These are phyloP conservation scores for Turnera subulata DNA, from an alignment of 345 rosid genomes.

Conservation along the genomic window DNA sequence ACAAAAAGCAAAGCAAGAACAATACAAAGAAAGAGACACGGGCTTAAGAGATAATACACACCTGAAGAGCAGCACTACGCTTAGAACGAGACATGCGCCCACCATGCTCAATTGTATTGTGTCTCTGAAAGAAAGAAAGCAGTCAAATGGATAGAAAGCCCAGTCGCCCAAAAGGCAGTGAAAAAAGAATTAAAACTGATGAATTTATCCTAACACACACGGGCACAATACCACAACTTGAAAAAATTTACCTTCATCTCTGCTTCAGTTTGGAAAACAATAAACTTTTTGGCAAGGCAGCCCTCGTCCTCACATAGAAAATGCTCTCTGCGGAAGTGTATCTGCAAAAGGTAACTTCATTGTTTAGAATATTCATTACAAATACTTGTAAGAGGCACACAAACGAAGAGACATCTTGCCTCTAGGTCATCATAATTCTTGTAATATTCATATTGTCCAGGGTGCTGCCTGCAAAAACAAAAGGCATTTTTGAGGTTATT, in stretches of 20 bases:
- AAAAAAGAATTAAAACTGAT: not conserved
- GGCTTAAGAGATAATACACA: conserved; percentile 11
- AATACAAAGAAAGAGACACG: not conserved
- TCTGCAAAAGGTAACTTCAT: conserved; percentile 39
- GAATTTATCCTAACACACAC: too few species aligned
- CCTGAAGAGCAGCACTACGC: conserved; percentile 97
- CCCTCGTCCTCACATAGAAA: conserved; percentile 90
- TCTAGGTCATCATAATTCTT: conserved; percentile 90
- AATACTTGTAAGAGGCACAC: conserved; percentile 3
- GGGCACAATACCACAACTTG: too few species aligned
- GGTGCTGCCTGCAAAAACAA: conserved; percentile 63
- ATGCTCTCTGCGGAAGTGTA: conserved; percentile 87
- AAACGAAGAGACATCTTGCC: conserved; percentile 32
- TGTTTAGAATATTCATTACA: not conserved
- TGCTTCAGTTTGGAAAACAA: conserved; percentile 76
- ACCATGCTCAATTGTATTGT: conserved; percentile 85
- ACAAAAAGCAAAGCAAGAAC: not conserved
- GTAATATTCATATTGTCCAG: conserved; percentile 84
- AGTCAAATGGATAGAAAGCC: conserved; percentile 3
- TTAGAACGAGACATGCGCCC: conserved; percentile 92
- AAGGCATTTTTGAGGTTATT: not conserved
- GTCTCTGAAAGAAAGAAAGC: conserved; percentile 57
- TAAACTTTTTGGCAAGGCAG: conserved; percentile 85
- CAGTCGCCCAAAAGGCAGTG: not conserved
- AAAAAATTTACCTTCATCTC: conserved; percentile 99